Percentiles rank a stretch among this genome's conserved stretches.
Evolutionary conservation across 805 yeast species (phyloP).

Genomic region (Schizosaccharomyces osmophilus): DNA sequence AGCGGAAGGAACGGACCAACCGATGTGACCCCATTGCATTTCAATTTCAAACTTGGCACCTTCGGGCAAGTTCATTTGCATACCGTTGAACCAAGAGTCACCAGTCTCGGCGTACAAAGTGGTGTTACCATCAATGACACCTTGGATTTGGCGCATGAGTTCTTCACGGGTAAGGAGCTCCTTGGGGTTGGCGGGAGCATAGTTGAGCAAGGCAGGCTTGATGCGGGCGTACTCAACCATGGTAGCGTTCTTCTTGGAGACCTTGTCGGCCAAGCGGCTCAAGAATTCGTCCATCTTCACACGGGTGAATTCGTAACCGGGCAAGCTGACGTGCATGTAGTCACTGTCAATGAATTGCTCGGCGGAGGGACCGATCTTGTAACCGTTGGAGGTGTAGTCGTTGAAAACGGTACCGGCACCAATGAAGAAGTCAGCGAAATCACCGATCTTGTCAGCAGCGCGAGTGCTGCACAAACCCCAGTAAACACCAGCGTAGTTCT

Average conservation of each 20-base stretch:
- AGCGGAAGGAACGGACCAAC: constrained; percentile 68
- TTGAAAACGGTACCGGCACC: constrained; percentile 3
- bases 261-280: not conserved
- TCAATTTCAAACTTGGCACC: constrained; percentile 20
- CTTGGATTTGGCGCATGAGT: constrained; percentile 17
- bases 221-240: not conserved
- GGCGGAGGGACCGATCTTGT: constrained; percentile 1
- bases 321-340: not conserved
- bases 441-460: not conserved
- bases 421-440: constrained; percentile 2
- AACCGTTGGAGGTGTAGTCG: constrained; percentile 4
- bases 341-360: not conserved
- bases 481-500: constrained; percentile 3
- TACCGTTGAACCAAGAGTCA: constrained; percentile 51
- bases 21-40: constrained; percentile 21
- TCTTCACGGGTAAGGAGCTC: constrained; percentile 13
- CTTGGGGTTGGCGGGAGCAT: constrained; percentile 3
- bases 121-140: constrained; percentile 35
- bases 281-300: not conserved
- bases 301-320: not conserved
- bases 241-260: not conserved
- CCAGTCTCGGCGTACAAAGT: constrained; percentile 63
- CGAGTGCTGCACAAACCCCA: constrained; percentile 4
- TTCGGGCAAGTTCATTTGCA: constrained; percentile 38
- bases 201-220: not conserved